phyloP scores from a whole-genome alignment of 192 early-diverging fungal species.

The Coemansia sp. region DNA sequence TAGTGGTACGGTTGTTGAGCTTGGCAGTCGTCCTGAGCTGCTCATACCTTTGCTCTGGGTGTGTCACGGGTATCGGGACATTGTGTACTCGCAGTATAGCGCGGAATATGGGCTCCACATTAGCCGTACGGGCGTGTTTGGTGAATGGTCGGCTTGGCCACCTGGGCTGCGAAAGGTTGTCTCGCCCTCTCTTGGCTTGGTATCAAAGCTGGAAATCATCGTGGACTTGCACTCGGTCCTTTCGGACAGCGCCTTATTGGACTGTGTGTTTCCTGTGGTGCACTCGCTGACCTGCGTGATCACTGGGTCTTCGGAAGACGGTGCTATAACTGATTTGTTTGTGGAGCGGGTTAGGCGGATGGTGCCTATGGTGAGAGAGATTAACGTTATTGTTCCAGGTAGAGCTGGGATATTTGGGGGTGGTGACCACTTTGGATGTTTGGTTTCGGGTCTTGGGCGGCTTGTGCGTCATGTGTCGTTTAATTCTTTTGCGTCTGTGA shows the following conservation, averaged over 20 bases:
- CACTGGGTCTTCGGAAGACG: neutral
- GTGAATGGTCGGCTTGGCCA: neutral
- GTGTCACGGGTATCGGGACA: neutral
- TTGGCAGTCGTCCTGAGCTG: neutral
- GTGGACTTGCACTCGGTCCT: neutral
- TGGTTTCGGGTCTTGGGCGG: neutral
- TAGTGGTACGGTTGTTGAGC: neutral
- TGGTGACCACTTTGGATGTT: neutral
- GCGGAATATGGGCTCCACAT: neutral
- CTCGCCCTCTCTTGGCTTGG: neutral
- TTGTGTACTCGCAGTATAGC: conserved; percentile 1
- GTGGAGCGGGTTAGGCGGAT: neutral
- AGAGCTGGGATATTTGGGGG: neutral
- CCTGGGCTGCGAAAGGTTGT: neutral
- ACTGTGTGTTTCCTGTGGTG: neutral
- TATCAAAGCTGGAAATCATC: neutral
- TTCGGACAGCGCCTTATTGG: neutral
- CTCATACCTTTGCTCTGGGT: neutral
- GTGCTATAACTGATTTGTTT: neutral
- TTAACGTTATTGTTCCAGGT: neutral
- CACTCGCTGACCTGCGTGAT: neutral
- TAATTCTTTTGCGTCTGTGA: neutral
- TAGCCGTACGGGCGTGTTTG: neutral
- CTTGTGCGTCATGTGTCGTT: neutral
- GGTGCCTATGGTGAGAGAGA: neutral